Conservation (phyloP, 768 basidiomycete species). For the Hypsizygus marmoreus region DNA sequence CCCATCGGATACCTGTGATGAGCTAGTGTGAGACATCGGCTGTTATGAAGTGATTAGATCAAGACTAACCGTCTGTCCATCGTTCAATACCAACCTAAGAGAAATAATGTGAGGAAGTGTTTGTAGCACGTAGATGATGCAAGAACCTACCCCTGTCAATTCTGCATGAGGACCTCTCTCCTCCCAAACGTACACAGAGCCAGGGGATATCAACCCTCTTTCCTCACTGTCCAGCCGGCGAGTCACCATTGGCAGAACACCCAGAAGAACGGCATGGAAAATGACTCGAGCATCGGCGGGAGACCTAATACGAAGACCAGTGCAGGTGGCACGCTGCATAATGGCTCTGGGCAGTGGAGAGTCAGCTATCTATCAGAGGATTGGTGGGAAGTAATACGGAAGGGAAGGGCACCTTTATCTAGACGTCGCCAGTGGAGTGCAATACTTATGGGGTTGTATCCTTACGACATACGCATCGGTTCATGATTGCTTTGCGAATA, state of each 20-base stretch:
- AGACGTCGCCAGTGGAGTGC: conserved; percentile 35
- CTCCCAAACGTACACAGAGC: conserved; percentile 85
- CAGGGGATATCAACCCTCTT: conserved; percentile 67
- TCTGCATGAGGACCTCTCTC: conserved; percentile 75
- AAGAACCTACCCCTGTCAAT: conserved; percentile 63
- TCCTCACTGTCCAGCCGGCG: conserved; percentile 78
- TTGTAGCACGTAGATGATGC: background rate
- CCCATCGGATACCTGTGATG: conserved; percentile 64
- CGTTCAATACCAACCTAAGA: conserved; percentile 74
- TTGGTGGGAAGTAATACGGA: conserved; percentile 22
- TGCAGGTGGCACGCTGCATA: conserved; percentile 56
- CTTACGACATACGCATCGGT: conserved; percentile 40
- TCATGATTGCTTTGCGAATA: conserved; percentile 39
- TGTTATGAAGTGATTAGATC: no score
- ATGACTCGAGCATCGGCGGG: conserved; percentile 58
- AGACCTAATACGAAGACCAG: conserved; percentile 51
- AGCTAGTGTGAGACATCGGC: no score
- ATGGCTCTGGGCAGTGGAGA: conserved; percentile 11
- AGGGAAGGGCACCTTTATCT: conserved; percentile 33
- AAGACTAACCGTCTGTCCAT: conserved; percentile 69
- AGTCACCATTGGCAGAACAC: conserved; percentile 76
- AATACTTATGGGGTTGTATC: conserved; percentile 40
- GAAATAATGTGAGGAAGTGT: conserved; percentile 5
- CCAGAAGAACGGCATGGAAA: conserved; percentile 71
- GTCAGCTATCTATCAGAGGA: conserved; percentile 15